Conservation (phyloP, 441 rosid species). For the Pelargonium myrrhifolium region DNA sequence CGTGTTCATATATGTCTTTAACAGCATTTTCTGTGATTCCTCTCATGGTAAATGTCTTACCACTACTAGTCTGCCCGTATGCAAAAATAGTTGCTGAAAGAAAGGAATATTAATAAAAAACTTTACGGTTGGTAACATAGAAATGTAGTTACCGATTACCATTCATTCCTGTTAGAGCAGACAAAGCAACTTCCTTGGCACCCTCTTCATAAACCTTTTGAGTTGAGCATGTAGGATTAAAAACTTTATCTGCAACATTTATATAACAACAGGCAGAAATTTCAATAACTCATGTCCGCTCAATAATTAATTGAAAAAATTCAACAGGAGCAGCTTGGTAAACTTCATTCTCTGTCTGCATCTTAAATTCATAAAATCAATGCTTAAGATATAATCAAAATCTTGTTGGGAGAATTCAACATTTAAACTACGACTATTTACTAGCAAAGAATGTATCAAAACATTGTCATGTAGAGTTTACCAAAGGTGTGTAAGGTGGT, state of each 20-base stretch:
- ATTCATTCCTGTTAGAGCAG: conserved; percentile 91
- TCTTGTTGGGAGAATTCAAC: conserved; percentile 5
- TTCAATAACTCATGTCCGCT: background rate
- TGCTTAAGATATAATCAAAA: background rate
- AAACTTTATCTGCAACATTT: conserved; percentile 64
- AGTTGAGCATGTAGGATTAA: conserved; percentile 64
- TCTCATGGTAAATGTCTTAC: conserved; percentile 94
- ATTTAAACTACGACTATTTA: conserved; percentile 8
- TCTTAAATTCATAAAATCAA: background rate
- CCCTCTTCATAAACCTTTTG: conserved; percentile 91
- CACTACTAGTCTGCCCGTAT: conserved; percentile 98
- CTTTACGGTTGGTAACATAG: background rate
- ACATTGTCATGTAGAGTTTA: conserved; percentile 12
- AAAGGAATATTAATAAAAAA: background rate
- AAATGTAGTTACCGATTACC: conserved; percentile 41
- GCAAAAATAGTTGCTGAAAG: conserved; percentile 89
- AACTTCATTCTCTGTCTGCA: background rate
- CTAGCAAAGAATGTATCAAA: background rate
- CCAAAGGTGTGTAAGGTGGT: conserved; percentile 49
- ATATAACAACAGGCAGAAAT: background rate
- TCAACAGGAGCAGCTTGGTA: background rate
- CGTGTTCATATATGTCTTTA: conserved; percentile 79
- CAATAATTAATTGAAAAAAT: background rate
- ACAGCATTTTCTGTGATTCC: conserved; percentile 99
- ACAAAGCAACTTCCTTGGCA: conserved; percentile 92